Base-by-base conservation (phyloP, 2,329 filamentous ascomycete genomes). In the Xylaria sp. region DNA sequence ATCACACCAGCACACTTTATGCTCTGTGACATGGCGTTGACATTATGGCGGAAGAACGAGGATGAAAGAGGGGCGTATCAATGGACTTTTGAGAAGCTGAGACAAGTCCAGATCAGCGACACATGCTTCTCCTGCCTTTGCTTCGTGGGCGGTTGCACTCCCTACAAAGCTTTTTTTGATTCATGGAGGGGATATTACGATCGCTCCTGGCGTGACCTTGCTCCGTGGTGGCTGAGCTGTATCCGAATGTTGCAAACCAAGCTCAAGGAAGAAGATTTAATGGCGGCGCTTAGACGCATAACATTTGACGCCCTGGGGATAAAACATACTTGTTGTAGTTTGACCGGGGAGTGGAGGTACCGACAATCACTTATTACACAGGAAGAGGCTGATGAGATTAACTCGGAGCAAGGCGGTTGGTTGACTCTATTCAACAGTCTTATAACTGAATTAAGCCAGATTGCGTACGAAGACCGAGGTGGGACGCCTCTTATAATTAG, bases 1-100 rank as follows among this genome's bases (percentile, higher is more conserved):
- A n/a, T 56, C 15, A 56, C 53, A 12, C 40, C 53, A 33, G 53
- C 53, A 17, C 53, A 56, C 35, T 56, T 56, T 40, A 2, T 59
- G 8, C 38, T 45, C 23, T 56, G 28, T 46, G 43, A 7, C 25
- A 17, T 46, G 38, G 40, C 15, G n/a, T 1, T 8, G 9, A 31
- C 21, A 31, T 28, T 31, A 19, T 43, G 40, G 12, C 19, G 53
- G 38, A 12, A 56, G 15, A 28, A 21, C 31, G n/a, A 35, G 15
- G 17, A 56, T 28, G 15, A 8, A 56, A 17, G 31, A 15, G 40
- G 14, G 25, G 28, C 53, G 38, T 7, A 35, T 43, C 37, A 4
- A 57, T 25, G 45, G 15, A 45, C 19, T 21, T 1, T 33, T 33
- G 14, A 46, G 40, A 14, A 45, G 17, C 17, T 56, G 23, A 21